Evolutionary conservation across 768 basidiomycete species (phyloP), one percentile per base, ranked within the genome.

Genomic region (Coprinopsis sp.): DNA sequence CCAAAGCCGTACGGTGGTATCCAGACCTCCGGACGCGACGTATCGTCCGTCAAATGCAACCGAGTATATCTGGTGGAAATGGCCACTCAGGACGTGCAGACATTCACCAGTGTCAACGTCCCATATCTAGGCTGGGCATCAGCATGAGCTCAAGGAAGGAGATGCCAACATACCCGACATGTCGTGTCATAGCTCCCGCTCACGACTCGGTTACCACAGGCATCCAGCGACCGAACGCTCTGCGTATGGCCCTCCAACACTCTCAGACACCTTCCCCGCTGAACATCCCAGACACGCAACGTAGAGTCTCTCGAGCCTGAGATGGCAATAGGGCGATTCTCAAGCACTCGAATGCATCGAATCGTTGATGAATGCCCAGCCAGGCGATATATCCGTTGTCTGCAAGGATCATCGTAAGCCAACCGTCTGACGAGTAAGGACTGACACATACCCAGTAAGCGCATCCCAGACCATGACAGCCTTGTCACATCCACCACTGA

Each of bases 1-100:
- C 95, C 95, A 98, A 0, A 97, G 78, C 3, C 93, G 73, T 3
- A 96, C 88, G 1, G 87, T 91, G n/a, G 91, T 93, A 57, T 97
- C 94, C 52, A 95, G 67, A n/a, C 86, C 86, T 4, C 92, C 94
- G 5, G 89, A 89, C 1, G 84, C 89, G 40, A 94, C 77, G 11
- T 80, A 71, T 14, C 80, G 66, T 0, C 94, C 93, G 56, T 95
- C 91, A 53, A 92, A 94, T 8, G 91, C 90, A 31, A 96, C 87
- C 0, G 84, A 80, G 59, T 97, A 97, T 8, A 96, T 86, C 66
- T 92, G 88, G 57, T 88, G 85, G 44, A 81, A 79, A 62, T 97
- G 94, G 0, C 94, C 94, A 8, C 71, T 56, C 23, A 95, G 78
- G 28, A 91, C 78, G 47, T 87, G 85, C 27, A 95, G 51, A 61